These are phyloP conservation scores for Emmonsiellopsis sp. DNA, from an alignment of 2,329 filamentous ascomycete genomes.

Conservation along the genomic window DNA sequence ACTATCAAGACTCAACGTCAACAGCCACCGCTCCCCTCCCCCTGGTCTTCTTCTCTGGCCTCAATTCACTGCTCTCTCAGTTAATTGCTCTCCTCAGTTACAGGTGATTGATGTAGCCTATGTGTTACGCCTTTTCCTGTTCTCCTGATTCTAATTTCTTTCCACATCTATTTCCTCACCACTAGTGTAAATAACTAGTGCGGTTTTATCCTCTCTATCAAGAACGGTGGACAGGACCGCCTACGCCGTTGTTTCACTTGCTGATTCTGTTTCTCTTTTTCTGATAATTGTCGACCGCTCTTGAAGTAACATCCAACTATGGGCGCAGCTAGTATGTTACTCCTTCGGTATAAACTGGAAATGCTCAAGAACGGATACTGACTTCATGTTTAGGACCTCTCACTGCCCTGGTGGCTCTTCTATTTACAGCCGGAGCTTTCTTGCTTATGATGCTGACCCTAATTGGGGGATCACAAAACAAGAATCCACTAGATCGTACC, in stretches of 20 bases:
- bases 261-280: too few species aligned
- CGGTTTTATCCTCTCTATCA: too few species aligned
- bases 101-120: too few species aligned
- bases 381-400: slow-evolving; percentile 38
- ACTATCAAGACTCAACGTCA: not conserved
- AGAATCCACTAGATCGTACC: slow-evolving; percentile 57
- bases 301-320: too few species aligned
- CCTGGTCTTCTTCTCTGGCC: not conserved
- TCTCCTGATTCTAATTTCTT: too few species aligned
- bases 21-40: not conserved
- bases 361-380: not conserved
- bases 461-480: slow-evolving; percentile 49
- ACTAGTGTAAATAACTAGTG: too few species aligned
- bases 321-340: not conserved
- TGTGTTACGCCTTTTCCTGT: too few species aligned
- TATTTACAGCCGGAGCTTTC: slow-evolving; percentile 53
- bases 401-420: slow-evolving; percentile 48
- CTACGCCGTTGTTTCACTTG: too few species aligned
- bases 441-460: slow-evolving; percentile 58
- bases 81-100: too few species aligned
- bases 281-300: too few species aligned
- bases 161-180: too few species aligned
- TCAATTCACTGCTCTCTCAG: not conserved
- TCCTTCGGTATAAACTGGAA: not conserved
- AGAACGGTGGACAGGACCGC: too few species aligned